Conservation (phyloP, 805 yeast genomes). For the Suhomyces vadensis region DNA sequence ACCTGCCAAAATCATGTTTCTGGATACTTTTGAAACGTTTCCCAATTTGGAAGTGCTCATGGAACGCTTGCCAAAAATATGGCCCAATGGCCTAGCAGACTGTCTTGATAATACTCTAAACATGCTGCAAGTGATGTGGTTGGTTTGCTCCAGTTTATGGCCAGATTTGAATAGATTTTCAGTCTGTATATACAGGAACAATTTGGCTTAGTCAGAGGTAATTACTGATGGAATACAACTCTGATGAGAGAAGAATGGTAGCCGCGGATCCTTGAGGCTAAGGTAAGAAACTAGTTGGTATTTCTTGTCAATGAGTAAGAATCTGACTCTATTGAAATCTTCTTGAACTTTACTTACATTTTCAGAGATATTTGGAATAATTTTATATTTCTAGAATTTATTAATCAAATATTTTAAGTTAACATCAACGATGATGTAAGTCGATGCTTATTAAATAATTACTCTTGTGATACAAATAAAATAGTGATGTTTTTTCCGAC, state of each 20-base stretch:
- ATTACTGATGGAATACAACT: no score
- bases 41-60: neutral
- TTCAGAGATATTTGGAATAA: neutral
- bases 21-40: neutral
- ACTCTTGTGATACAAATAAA: no score
- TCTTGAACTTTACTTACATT: no score
- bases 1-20: neutral
- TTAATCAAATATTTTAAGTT: neutral
- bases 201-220: no score
- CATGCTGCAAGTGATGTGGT: constrained; percentile 1
- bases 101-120: constrained; percentile 7
- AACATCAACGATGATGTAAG: no score
- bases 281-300: no score
- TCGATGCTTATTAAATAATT: no score
- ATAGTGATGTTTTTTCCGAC: no score
- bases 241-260: no score
- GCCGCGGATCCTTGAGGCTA: no score
- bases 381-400: neutral
- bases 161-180: neutral
- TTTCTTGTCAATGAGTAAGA: no score
- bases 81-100: neutral
- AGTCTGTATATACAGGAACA: neutral
- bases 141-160: neutral
- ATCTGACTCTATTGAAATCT: no score
- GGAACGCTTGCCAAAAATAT: neutral